Base-by-base conservation (phyloP, 2,329 filamentous ascomycete species). In the Helotiales sp. region DNA sequence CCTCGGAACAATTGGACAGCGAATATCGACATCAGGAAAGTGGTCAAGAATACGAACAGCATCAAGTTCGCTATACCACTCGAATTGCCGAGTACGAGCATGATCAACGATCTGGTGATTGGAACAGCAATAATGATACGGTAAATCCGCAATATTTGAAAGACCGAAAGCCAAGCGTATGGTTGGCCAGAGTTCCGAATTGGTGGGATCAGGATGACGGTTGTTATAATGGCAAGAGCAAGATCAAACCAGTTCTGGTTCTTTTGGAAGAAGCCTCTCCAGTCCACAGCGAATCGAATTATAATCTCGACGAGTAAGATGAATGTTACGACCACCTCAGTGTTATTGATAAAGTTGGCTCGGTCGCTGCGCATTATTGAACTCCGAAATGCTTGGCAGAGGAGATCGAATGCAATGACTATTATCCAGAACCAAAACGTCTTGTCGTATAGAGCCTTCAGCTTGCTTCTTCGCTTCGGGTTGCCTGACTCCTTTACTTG, bases 11-110 rank as follows among this genome's bases (percentile, higher is more conserved):
- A 84, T 72, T 99, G 93, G 1, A 89, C 86, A 6, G 95, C 95
- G 67, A 99, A 92, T 57, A 99, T 96, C 2, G 95, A 89, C 66
- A 93, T 90, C 46, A 99, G 80, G 69, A 96, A 98, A 0, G 93
- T 97, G 69, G 97, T 90, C 52, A 99, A 79, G 70, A 98, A 96
- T 68, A 99, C 92, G 71, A 99, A 99, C 17, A 98, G 79, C 76
- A 99, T 96, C 60, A 99, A 78, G 70, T 99, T 99, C 36, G 90
- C 83, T 61, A 99, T 88, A 89, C 96, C 96, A 44, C 87, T 85
- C 4, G 92, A 88, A 71, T 98, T 98, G 60, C 95, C 89, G 59
- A 99, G 81, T 2, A 99, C 95, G 31, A 96, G 81, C 64, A 89
- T 77, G 70, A 99, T 95, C 53, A 99, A 82, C 62, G 92, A 88